Evolutionary conservation across 352 stramenopile species (phyloP).

Genomic region (Globisporangium emineosum): DNA sequence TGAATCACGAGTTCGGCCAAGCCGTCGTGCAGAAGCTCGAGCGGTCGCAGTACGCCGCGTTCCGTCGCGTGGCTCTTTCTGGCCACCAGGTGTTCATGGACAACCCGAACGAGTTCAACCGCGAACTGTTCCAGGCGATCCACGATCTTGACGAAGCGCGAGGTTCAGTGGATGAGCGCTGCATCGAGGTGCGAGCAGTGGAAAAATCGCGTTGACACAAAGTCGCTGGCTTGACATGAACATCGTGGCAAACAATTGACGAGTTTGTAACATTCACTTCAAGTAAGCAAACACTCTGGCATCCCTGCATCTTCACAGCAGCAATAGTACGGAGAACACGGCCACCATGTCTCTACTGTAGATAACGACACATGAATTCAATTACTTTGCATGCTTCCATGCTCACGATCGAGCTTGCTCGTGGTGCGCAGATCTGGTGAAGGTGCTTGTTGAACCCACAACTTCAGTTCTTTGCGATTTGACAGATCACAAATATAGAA

Average conservation of each 20-base stretch:
- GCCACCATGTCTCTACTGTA: too few species aligned
- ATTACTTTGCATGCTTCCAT: too few species aligned
- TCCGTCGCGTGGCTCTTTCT: neutral
- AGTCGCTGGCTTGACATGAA: neutral
- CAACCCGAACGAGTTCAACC: slow-evolving; percentile 12
- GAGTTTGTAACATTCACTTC: too few species aligned
- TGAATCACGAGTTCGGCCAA: slow-evolving; percentile 21
- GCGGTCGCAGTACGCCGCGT: slow-evolving; percentile 7
- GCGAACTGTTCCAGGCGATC: slow-evolving; percentile 4
- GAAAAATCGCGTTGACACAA: neutral
- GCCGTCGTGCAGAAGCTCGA: slow-evolving; percentile 16
- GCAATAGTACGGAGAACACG: too few species aligned
- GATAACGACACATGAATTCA: too few species aligned
- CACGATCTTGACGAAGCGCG: neutral
- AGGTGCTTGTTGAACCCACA: neutral
- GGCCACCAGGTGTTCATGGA: slow-evolving; percentile 13
- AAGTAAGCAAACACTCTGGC: too few species aligned
- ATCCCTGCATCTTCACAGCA: too few species aligned
- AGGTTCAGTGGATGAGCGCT: neutral
- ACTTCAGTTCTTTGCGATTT: neutral
- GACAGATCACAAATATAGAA: neutral
- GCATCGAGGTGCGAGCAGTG: neutral
- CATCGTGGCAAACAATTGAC: too few species aligned
- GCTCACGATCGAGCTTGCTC: too few species aligned
- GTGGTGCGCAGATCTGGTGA: too few species aligned